These are phyloP conservation scores for Claviceps digitariae DNA, from an alignment of 2,329 filamentous ascomycete genomes.

Conservation along the genomic window DNA sequence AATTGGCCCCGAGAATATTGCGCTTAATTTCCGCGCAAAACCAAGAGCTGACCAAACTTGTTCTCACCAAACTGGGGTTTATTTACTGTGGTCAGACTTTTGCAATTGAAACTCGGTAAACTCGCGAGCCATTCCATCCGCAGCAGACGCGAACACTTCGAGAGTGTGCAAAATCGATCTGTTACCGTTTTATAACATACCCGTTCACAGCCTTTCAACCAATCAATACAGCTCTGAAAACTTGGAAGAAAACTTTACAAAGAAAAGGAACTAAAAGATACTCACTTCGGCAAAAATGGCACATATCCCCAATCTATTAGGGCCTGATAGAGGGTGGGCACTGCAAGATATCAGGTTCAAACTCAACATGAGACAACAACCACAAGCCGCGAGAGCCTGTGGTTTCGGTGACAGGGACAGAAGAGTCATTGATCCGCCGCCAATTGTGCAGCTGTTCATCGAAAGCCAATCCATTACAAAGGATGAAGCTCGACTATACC, in stretches of 20 bases:
- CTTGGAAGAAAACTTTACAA: too few relatives aligned
- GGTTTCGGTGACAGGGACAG: conserved; percentile 74
- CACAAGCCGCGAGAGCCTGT: conserved; percentile 63
- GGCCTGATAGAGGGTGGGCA: conserved; percentile 7
- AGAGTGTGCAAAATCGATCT: background rate
- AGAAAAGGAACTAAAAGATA: background rate
- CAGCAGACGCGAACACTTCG: background rate
- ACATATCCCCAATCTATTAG: conserved; percentile 16
- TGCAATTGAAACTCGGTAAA: background rate
- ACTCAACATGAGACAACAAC: conserved; percentile 56
- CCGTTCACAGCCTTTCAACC: background rate
- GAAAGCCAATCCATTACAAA: conserved; percentile 40
- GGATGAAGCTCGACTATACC: conserved; percentile 35
- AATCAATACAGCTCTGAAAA: background rate
- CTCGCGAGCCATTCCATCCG: background rate
- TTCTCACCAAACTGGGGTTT: background rate
- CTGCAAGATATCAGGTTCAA: conserved; percentile 16
- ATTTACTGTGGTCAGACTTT: background rate
- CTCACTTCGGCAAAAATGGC: background rate
- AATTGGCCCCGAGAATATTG: background rate
- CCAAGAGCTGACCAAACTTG: background rate
- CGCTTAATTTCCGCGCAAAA: background rate
- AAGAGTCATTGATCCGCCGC: conserved; percentile 70
- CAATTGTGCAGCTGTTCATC: conserved; percentile 62
- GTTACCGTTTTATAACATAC: background rate